A percentile compares a stretch with the other conserved stretches of the same genome.
These are phyloP conservation scores for Leccinellum luteum DNA, from an alignment of 768 basidiomycete species.

Conservation along the genomic window DNA sequence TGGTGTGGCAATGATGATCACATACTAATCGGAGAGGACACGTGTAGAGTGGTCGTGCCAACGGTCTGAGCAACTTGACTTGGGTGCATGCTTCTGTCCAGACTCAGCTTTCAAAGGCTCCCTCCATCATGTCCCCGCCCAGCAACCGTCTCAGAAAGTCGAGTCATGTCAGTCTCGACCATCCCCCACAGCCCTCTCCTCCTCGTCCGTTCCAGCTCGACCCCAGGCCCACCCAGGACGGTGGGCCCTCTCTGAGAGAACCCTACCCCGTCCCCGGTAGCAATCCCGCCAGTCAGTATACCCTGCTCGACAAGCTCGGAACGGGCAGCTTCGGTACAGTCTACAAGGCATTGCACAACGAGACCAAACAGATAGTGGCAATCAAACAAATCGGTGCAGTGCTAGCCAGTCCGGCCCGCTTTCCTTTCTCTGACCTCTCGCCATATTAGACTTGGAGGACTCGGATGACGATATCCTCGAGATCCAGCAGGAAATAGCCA, in stretches of 20 bases:
- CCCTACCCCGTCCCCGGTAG: constrained; percentile 69
- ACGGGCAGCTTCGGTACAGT: constrained; percentile 96
- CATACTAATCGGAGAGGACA: constrained; percentile 11
- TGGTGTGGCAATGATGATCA: not conserved
- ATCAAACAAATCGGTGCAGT: constrained; percentile 91
- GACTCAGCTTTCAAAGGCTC: constrained; percentile 12
- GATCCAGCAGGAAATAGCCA: constrained; percentile 98
- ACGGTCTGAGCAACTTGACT: not conserved
- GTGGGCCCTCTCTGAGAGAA: constrained; percentile 37
- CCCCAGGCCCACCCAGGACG: constrained; percentile 42
- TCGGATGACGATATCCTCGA: constrained; percentile 98
- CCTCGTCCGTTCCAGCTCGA: constrained; percentile 46
- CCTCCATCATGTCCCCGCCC: constrained; percentile 43
- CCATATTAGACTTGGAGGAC: constrained; percentile 81
- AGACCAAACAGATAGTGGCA: constrained; percentile 91
- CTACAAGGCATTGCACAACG: constrained; percentile 96
- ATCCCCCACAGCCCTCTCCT: constrained; percentile 29
- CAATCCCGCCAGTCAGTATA: constrained; percentile 89
- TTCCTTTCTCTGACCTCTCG: constrained; percentile 1
- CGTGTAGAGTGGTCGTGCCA: constrained; percentile 21
- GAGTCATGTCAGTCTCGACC: constrained; percentile 36
- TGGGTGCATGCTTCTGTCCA: constrained; percentile 4
- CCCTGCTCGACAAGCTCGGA: constrained; percentile 92
- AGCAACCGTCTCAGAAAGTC: constrained; percentile 38
- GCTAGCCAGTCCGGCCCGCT: constrained; percentile 26